Conservation (phyloP, 495 filamentous ascomycete genomes). For the Letharia columbiana region DNA sequence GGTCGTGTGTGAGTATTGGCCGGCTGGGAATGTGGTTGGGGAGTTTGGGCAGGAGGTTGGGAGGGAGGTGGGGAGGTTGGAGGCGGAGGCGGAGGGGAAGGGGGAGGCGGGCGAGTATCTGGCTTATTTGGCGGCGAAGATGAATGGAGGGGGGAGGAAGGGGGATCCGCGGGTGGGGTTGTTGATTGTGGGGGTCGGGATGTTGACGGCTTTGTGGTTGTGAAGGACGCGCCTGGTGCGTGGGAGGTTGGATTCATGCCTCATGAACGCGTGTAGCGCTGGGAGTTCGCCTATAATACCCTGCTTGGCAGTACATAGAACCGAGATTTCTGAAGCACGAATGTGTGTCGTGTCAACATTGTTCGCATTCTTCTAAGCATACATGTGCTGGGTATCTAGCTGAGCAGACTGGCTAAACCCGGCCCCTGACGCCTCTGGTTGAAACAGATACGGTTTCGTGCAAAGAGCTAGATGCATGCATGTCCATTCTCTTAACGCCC, state of each 20-base stretch:
- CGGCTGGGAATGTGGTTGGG: constrained; percentile 63
- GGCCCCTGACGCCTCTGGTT: neutral
- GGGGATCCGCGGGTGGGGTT: neutral
- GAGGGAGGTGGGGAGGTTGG: constrained; percentile 5
- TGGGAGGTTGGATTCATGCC: neutral
- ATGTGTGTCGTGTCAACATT: neutral
- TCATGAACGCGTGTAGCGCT: neutral
- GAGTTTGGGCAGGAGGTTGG: constrained; percentile 45
- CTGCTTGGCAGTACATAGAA: neutral
- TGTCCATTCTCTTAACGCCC: neutral
- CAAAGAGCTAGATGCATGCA: neutral
- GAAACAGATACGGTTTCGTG: neutral
- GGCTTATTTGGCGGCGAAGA: neutral
- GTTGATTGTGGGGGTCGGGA: neutral
- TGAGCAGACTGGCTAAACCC: neutral
- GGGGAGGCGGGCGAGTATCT: neutral
- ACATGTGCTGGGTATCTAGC: neutral
- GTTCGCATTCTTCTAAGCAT: neutral
- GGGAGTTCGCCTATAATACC: neutral
- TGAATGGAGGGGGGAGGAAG: constrained; percentile 5
- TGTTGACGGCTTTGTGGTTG: neutral
- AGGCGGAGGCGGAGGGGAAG: neutral
- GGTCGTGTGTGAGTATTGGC: constrained; percentile 74
- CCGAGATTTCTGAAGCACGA: neutral
- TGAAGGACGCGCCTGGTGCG: neutral